Evolutionary conservation across 352 stramenopile species (phyloP).

Genomic region (Phytophthora melonis): DNA sequence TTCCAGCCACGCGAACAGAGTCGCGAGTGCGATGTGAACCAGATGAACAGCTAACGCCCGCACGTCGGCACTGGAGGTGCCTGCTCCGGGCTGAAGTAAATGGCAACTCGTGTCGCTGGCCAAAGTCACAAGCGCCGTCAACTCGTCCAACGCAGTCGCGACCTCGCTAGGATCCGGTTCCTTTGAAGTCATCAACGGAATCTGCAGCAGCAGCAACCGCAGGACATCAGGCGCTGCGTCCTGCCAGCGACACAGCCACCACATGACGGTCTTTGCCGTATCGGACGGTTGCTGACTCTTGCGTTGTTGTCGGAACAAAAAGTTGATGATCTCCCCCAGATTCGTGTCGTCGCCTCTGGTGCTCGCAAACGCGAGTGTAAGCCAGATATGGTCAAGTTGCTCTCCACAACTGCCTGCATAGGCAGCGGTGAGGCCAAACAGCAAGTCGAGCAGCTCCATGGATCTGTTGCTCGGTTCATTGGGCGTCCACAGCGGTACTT

Average conservation of each 20-base stretch:
- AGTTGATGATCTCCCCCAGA: conserved; percentile 24
- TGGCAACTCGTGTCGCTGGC: conserved; percentile 37
- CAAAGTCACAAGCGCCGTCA: conserved; percentile 38
- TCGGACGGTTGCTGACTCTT: conserved; percentile 37
- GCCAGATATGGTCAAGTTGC: conserved; percentile 73
- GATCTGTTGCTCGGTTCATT: conserved; percentile 11
- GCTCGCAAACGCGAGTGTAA: conserved; percentile 60
- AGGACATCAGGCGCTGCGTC: conserved; percentile 57
- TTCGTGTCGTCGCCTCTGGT: conserved; percentile 20
- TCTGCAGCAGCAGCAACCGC: conserved; percentile 24
- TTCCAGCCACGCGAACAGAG: conserved; percentile 31
- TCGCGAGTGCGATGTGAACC: conserved; percentile 32
- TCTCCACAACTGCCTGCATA: conserved; percentile 49
- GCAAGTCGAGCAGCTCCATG: conserved; percentile 46
- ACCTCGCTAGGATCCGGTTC: conserved; percentile 10
- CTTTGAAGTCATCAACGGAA: conserved; percentile 1
- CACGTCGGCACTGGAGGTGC: conserved; percentile 17
- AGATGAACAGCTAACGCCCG: conserved; percentile 36
- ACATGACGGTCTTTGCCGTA: conserved; percentile 64
- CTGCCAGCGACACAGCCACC: conserved; percentile 78
- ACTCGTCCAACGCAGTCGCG: conserved; percentile 21
- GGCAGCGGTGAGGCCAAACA: conserved; percentile 65
- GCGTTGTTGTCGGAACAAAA: conserved; percentile 60
- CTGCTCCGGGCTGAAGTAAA: conserved; percentile 22
- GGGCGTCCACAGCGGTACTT: conserved; percentile 37